Base-by-base conservation (phyloP, 2,329 filamentous ascomycete genomes). In the Colletotrichum filicis region DNA sequence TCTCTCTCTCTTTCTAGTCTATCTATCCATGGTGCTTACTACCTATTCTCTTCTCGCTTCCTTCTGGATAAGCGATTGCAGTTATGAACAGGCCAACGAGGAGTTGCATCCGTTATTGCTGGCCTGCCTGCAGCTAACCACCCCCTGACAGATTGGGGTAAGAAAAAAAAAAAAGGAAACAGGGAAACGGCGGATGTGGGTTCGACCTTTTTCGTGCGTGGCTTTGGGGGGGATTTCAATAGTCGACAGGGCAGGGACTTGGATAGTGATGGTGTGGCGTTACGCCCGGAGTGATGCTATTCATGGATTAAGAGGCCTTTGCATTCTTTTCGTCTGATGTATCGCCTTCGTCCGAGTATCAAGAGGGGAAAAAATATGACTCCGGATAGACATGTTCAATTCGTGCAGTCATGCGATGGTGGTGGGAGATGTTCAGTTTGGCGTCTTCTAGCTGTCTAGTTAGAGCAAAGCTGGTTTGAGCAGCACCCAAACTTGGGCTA, bases 201-300 rank as follows among this genome's bases (percentile, higher is more conserved):
- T 19, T 49, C 42, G 42, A 49, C 42, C 52, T 53, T 42, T 42
- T 19, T 42, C 32, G 32, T 8, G 22, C 32, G 55, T 46, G 68
- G 46, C 46, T 32, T 22, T 66, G 32, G 37, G 37, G 37, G 6
- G 16, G 24, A 26, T 30, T 30, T 60, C 56, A 57, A 56, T 65
- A 60, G 53, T 64, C 32, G 42, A 55, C 30, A 16, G 22, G 42
- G 14, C 30, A 16, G 26, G 42, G n/a, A 22, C 26, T 55, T 26
- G 7, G 26, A 42, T 19, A 8, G 6, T 42, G 14, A 42, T 37
- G 22, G 65, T 22, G 60, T 69, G 60, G 70, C 66, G 66, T 70
- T 64, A 73, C 66, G 66, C 70, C 66, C 55, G 46, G 60, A n/a
- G 35, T 60, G 66, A 70, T 65, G 55, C 66, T 60, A 52, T 52